Evolutionary conservation across 805 yeast species (phyloP), one percentile per base, ranked within the genome.

Genomic region (Candida quercuum): DNA sequence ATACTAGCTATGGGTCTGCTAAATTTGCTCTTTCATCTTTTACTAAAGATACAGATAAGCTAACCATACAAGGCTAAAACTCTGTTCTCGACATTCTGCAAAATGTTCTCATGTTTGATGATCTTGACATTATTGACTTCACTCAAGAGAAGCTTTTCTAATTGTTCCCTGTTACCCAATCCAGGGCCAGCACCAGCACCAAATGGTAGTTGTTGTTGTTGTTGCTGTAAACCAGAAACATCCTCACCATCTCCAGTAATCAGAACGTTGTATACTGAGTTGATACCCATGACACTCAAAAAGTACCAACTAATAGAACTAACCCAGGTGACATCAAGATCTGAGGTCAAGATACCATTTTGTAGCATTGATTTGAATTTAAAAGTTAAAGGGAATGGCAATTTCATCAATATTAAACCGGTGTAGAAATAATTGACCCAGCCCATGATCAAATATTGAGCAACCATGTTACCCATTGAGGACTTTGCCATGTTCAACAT

Each of bases 291-390:
- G 43, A 87, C 74, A 38, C 87, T 85, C 37, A 91, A 84, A 58
- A 93, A 86, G 59, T 91, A 93, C 98, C 98, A 93, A 5, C 97
- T 87, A 16, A 93, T 82, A 3, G 96, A 80, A 26, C 93, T 81
- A 14, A 93, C 98, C 78, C 95, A 93, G 20, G 95, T 67, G 8
- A 81, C 96, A 55, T 89, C 93, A 40, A 93, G 67, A 51, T 91
- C 94, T 1, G 81, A 71, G 1, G 98, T 88, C 40, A 70, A 72
- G 12, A 93, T 82, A 7, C 97, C 95, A 21, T 75, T 76, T 61
- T 93, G 99, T 30, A 93, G 63, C 95, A 93, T 89, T 41, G 84
- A 76, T 60, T 93, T 93, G 68, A 93, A 93, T 42, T 89, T 79
- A 23, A 79, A 70, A 0, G 98, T 93, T 39, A 93, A 65, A 3